Evolutionary conservation across 495 filamentous ascomycete species (phyloP), one percentile per base, ranked within the genome.

Genomic region (Xylaria longipes): DNA sequence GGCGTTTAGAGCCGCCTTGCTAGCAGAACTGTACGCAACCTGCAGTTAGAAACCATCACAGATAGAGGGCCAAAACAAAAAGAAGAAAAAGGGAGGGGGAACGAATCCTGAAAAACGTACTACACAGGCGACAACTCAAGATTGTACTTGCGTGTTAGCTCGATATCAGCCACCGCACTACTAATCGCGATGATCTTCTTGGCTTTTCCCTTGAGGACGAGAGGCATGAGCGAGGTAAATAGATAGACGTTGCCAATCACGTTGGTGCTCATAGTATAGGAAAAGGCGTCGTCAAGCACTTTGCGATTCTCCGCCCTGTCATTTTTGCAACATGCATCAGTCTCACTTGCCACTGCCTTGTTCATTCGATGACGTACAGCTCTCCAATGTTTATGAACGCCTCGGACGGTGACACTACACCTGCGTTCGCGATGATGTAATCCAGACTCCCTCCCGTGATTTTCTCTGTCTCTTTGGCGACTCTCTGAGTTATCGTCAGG

Each of bases 161-260:
- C 79, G 14, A 69, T 22, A 73, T 85, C 86, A 0, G 82, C 85
- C 25, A 73, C 37, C 22, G 83, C 87, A 8, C 68, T 81, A 25
- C 84, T 83, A 27, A 89, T 83, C 31, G 82, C 68, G 56, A 89
- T 81, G 60, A 88, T 80, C 68, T 89, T 89, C 73, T 87, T 88
- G 43, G 58, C 72, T 15, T 77, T 72, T 52, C 86, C 84, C 35
- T 82, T 80, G 12, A 79, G 74, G 69, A 89, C 75, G 0, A 87
- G 80, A 27, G 86, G 84, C 8, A 86, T 46, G 77, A 87, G 87
- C 27, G 79, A 66, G 74, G 86, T 83, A 70, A 84, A 82, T n/a
- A 85, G 75, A 70, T 88, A 78, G 73, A 89, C 79, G 67, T 81
- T 79, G 35, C 81, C 86, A 60, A 85, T n/a, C 37, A 82, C 74